Conservation (phyloP, 371 early-diverging fungal species). For the Syncephalastrum sp. region DNA sequence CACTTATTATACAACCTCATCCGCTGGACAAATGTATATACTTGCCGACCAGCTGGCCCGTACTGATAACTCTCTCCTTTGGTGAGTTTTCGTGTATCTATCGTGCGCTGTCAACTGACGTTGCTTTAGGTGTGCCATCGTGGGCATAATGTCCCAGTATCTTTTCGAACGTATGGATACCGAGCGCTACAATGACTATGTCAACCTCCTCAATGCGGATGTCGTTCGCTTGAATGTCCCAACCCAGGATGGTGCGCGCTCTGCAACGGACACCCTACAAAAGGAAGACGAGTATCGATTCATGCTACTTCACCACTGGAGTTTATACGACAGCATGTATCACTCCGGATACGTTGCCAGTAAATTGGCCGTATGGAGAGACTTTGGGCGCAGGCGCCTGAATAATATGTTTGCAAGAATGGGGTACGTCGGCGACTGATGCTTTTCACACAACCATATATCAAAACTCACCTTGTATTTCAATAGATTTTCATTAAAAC, state of each 20-base stretch:
- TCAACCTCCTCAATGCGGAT: constrained; percentile 59
- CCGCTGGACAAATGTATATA: constrained; percentile 54
- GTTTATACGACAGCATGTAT: constrained; percentile 81
- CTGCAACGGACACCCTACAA: constrained; percentile 24
- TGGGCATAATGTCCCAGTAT: constrained; percentile 72
- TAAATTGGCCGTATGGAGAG: constrained; percentile 84
- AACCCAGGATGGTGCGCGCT: constrained; percentile 7
- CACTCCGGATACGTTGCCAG: constrained; percentile 84
- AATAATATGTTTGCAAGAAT: constrained; percentile 83
- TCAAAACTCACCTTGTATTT: neutral
- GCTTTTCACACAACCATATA: neutral
- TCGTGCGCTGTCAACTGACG: neutral
- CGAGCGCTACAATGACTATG: constrained; percentile 50
- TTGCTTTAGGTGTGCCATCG: constrained; percentile 61
- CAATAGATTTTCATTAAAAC: constrained; percentile 64
- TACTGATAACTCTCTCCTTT: constrained; percentile 59
- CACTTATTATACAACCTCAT: constrained; percentile 56
- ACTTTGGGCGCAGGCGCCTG: constrained; percentile 74
- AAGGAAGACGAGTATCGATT: constrained; percentile 76
- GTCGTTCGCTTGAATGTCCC: constrained; percentile 48
- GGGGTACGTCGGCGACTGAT: constrained; percentile 56
- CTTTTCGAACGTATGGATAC: constrained; percentile 64
- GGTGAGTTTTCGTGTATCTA: constrained; percentile 33
- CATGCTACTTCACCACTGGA: constrained; percentile 91
- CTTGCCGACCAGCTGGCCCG: constrained; percentile 58